Base-by-base conservation (phyloP, 345 rosid species). In the Eucalyptus cloeziana region DNA sequence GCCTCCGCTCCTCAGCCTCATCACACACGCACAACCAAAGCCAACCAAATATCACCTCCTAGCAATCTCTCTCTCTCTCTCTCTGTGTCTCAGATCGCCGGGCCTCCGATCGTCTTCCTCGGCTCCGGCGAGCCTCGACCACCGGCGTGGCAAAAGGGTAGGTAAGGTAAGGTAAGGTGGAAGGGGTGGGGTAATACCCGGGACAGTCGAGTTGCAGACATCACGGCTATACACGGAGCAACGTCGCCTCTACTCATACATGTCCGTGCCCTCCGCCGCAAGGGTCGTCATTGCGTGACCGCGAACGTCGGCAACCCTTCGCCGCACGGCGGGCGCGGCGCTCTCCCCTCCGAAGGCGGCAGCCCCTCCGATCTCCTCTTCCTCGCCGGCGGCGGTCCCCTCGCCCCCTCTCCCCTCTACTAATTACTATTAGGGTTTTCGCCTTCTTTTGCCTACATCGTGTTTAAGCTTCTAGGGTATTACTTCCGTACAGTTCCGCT, bases 301-400 rank as follows among this genome's bases (percentile, higher is more conserved):
- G 99, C 91, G 90, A 93, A 94, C 89, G 80, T 83, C 80, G 50
- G 51, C 93, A 94, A 92, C 96, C 99, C 99, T 93, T 97, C 95
- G 94, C 98, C 99, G 96, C 99, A 98, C 99, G 99, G 99, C 85
- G 99, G 99, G 91, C 99, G 99, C 92, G 99, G 99, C 89, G 99
- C 99, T 91, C 93, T 97, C 96, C 99, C 99, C 89, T 98, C 99
- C 87, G 99, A 98, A 96, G 99, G 99, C 95, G 99, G 99, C 87
- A 96, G 99, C 93, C 99, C 99, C 92, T 98, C 99, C 44, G 99
- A 98, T 93, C 99, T 98, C 92, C 99, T 97, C 93, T 98, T 98
- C 93, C 96, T 98, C 16, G 99, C 99, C 86, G 99, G 99, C 89
- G 99, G 99, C 85, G 99, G 99, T 91, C 86, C 89, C 67, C n/a